Evolutionary conservation across 805 yeast species (phyloP).

Genomic region (Metschnikowia lunata): DNA sequence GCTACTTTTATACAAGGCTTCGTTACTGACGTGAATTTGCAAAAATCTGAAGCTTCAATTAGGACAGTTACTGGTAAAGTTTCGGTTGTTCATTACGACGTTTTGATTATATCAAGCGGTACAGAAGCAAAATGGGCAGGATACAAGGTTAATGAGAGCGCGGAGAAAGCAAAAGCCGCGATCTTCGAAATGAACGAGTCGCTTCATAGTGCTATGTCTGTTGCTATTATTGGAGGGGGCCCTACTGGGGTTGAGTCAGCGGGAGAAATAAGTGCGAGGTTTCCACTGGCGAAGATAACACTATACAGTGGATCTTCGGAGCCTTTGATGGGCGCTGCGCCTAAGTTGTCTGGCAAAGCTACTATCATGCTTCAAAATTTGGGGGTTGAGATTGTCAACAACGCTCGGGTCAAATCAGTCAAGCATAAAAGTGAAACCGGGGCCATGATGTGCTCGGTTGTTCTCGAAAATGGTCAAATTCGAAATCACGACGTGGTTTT

Average conservation of each 20-base stretch:
- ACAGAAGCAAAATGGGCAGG: conserved; percentile 19
- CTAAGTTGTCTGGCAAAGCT: conserved; percentile 5
- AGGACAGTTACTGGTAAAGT: conserved; percentile 11
- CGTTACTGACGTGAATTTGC: conserved; percentile 26
- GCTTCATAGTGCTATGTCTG: conserved; percentile 20
- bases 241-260: conserved; percentile 36
- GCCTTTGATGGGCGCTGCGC: conserved; percentile 5
- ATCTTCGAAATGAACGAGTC: conserved; percentile 14
- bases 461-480: conserved; percentile 17
- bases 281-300: conserved; percentile 18
- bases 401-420: conserved; percentile 11
- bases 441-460: conserved; percentile 6
- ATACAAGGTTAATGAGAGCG: conserved; percentile 23
- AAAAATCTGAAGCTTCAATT: conserved; percentile 16
- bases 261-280: conserved; percentile 30
- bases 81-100: conserved; percentile 22
- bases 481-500: conserved; percentile 28
- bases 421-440: conserved; percentile 11
- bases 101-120: conserved; percentile 36
- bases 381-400: conserved; percentile 14
- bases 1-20: conserved; percentile 22
- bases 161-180: conserved; percentile 15
- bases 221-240: conserved; percentile 41
- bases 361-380: conserved; percentile 9
- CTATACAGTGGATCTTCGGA: conserved; percentile 19